Evolutionary conservation across 495 filamentous ascomycete genomes (phyloP).

Genomic region (Aspergillus wentii): DNA sequence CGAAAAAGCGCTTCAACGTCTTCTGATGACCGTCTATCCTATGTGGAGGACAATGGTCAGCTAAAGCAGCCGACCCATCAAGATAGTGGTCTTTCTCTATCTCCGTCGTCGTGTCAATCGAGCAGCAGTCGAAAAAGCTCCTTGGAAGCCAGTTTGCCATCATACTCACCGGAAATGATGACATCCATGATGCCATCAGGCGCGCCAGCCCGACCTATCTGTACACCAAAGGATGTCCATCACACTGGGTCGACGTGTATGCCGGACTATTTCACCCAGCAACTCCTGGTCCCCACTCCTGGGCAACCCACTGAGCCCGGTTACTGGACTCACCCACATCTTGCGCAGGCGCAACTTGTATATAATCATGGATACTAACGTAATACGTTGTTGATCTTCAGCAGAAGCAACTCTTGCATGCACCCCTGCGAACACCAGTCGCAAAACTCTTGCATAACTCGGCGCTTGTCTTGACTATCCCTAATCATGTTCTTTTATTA

Average conservation of each 20-base stretch:
- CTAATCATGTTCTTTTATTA: too few relatives aligned
- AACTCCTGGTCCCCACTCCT: not conserved
- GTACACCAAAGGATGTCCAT: constrained; percentile 4
- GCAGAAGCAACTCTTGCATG: too few relatives aligned
- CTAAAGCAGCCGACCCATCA: constrained; percentile 7
- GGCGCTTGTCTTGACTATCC: too few relatives aligned
- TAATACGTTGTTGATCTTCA: too few relatives aligned
- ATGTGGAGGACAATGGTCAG: not conserved
- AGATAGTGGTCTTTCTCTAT: constrained; percentile 8
- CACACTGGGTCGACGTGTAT: constrained; percentile 4
- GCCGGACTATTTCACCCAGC: constrained; percentile 14
- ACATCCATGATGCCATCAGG: constrained; percentile 8
- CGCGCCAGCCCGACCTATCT: constrained; percentile 3
- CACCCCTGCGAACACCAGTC: too few relatives aligned
- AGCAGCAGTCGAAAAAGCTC: constrained; percentile 15
- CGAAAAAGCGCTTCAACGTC: not conserved
- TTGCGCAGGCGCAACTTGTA: not conserved
- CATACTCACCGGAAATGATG: constrained; percentile 11
- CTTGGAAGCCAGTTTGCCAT: constrained; percentile 12
- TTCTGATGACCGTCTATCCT: not conserved
- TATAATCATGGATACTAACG: not conserved
- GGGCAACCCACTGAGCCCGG: not conserved
- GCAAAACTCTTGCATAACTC: too few relatives aligned
- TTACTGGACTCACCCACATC: not conserved
- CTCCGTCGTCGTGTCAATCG: constrained; percentile 11